These are phyloP conservation scores for Rhodotorula sp. DNA, from an alignment of 1,284 basidiomycete genomes.

Conservation along the genomic window DNA sequence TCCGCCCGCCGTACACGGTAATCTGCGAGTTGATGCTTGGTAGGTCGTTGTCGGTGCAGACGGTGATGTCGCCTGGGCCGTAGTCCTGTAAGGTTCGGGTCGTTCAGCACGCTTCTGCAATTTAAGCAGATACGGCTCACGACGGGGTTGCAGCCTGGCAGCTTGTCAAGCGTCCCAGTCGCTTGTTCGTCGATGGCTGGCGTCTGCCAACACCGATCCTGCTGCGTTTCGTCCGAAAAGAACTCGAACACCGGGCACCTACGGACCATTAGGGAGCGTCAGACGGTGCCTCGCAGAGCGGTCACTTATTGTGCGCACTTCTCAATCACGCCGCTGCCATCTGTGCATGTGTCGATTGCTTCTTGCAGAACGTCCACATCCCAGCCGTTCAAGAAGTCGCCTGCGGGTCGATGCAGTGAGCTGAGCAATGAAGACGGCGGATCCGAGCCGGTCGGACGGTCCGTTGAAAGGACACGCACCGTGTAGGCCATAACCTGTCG, in stretches of 20 bases:
- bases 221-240: conserved; percentile 2
- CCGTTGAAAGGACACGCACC: not conserved
- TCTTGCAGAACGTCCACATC: conserved; percentile 19
- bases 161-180: conserved; percentile 12
- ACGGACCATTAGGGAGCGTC: not conserved
- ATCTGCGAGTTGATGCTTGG: conserved; percentile 4
- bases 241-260: conserved; percentile 23
- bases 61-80: conserved; percentile 20
- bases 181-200: conserved; percentile 6
- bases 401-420: not conserved
- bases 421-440: not conserved
- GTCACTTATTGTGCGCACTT: conserved; percentile 2
- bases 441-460: too few relatives aligned
- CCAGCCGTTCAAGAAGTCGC: conserved; percentile 29
- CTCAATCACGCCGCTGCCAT: conserved; percentile 21
- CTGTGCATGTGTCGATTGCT: conserved; percentile 25
- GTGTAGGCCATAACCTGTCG: conserved; percentile 6
- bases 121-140: not conserved
- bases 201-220: conserved; percentile 1
- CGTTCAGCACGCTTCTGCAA: not conserved
- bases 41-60: conserved; percentile 16
- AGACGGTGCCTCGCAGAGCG: not conserved
- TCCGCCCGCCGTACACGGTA: conserved; percentile 9
- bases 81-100: not conserved
- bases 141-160: conserved; percentile 30